Evolutionary conservation across 208 protist species (phyloP).

Genomic region (Wallacemonas sp.): DNA sequence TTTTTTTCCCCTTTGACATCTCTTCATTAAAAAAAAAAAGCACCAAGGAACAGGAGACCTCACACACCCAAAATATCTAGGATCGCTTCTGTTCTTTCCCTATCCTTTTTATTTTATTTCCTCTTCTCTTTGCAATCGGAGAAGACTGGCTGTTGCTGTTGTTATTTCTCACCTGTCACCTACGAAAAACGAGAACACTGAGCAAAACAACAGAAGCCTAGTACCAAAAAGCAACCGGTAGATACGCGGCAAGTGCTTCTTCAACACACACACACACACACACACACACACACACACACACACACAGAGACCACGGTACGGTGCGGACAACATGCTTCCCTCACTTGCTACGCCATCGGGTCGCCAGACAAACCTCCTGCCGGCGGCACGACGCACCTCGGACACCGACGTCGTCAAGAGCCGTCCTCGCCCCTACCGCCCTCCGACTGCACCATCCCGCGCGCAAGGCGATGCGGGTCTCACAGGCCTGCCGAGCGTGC

Average conservation of each 20-base stretch:
- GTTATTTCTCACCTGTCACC: too few relatives aligned
- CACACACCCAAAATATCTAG: too few relatives aligned
- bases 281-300: too few relatives aligned
- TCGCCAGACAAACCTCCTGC: not conserved
- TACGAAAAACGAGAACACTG: too few relatives aligned
- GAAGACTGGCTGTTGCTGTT: too few relatives aligned
- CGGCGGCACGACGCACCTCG: slow-evolving; percentile 2
- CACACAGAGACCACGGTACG: not conserved
- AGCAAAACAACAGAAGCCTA: too few relatives aligned
- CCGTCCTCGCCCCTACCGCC: not conserved
- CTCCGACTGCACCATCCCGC: slow-evolving; percentile 6
- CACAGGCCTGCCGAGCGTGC: slow-evolving; percentile 1
- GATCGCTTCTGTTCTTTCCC: not conserved
- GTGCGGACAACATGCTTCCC: not conserved
- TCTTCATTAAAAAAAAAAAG: slow-evolving; percentile 16
- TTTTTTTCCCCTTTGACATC: too few relatives aligned
- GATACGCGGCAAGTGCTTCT: too few relatives aligned
- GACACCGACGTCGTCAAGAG: slow-evolving; percentile 9
- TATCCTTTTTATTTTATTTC: not conserved
- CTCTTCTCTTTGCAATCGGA: too few relatives aligned
- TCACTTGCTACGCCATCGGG: not conserved
- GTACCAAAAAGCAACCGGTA: too few relatives aligned
- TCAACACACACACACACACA: too few relatives aligned
- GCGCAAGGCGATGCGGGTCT: not conserved
- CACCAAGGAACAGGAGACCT: not conserved